Conservation (phyloP, 345 rosid genomes). For the Trapa bicornis region DNA sequence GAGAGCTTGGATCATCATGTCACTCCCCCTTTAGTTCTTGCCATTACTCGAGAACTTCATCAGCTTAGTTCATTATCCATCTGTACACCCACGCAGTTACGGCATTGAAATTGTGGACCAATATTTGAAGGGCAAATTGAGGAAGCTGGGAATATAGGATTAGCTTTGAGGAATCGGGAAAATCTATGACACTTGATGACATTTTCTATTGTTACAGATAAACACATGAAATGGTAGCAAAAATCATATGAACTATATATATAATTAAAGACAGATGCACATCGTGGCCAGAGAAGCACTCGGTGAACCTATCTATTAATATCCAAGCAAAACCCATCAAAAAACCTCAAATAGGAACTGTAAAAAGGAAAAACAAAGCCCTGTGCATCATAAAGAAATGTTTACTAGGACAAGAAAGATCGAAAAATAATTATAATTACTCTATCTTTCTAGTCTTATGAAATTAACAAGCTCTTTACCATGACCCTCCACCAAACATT, state of each 20-base stretch:
- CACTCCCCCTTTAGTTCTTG: background rate
- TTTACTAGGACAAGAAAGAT: conserved; percentile 7
- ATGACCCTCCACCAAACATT: conserved; percentile 90
- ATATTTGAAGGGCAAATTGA: background rate
- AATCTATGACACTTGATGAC: too few relatives aligned
- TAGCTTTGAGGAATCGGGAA: background rate
- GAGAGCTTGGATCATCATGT: background rate
- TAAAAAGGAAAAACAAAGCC: conserved; percentile 1
- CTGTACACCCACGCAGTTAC: background rate
- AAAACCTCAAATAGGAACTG: background rate
- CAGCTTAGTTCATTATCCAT: background rate
- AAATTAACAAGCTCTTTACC: conserved; percentile 35
- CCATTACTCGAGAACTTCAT: background rate
- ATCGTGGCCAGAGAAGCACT: background rate
- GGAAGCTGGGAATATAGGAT: background rate
- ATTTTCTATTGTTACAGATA: too few relatives aligned
- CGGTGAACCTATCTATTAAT: conserved; percentile 12
- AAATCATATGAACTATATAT: background rate
- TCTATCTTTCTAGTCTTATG: conserved; percentile 2
- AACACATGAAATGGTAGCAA: background rate
- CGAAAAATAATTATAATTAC: conserved; percentile 9
- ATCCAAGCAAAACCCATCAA: conserved; percentile 11
- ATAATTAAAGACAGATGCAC: background rate
- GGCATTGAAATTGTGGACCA: background rate
- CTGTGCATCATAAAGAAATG: conserved; percentile 1